These are phyloP conservation scores for Lophium mytilinum DNA, from an alignment of 495 filamentous ascomycete species.

Conservation along the genomic window DNA sequence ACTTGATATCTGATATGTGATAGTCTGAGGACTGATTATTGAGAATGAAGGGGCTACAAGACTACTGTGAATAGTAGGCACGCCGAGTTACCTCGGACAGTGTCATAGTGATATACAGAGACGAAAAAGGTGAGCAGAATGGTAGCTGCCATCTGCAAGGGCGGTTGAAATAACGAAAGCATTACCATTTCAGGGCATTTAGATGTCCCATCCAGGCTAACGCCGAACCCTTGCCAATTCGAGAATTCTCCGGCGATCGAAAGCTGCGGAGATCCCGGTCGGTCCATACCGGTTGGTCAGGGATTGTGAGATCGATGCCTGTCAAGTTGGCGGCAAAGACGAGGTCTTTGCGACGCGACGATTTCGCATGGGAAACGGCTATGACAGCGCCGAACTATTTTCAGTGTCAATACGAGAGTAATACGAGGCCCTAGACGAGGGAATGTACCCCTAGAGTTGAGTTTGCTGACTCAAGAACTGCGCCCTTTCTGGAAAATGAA, in stretches of 20 bases:
- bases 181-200: constrained; percentile 27
- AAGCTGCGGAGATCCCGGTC: constrained; percentile 22
- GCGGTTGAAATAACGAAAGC: background rate
- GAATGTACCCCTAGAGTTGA: background rate
- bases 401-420: background rate
- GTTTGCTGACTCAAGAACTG: background rate
- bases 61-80: background rate
- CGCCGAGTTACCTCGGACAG: background rate
- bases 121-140: background rate
- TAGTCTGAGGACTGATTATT: background rate
- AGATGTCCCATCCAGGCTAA: constrained; percentile 31
- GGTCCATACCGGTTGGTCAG: constrained; percentile 27
- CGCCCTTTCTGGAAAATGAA: background rate
- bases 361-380: constrained; percentile 26
- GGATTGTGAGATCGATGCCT: constrained; percentile 29
- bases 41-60: background rate
- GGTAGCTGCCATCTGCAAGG: background rate
- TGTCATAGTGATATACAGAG: background rate
- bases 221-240: constrained; percentile 21
- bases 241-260: constrained; percentile 8
- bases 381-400: constrained; percentile 24
- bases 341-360: constrained; percentile 23
- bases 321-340: constrained; percentile 28
- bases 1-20: background rate
- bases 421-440: background rate